Evolutionary conservation across 345 rosid species (phyloP).

Genomic region (Odontarrhena argentea): DNA sequence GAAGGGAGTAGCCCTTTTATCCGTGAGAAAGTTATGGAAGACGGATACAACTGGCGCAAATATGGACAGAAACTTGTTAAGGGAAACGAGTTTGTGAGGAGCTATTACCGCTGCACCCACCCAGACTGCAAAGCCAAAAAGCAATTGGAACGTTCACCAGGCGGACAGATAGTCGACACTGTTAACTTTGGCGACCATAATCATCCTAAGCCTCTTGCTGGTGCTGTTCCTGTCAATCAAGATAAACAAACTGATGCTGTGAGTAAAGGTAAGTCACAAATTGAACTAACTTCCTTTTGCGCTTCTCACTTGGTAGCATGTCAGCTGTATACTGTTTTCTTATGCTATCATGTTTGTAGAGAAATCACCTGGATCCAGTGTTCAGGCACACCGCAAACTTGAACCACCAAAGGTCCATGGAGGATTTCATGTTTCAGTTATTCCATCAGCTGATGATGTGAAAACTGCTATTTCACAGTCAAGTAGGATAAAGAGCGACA

Average conservation of each 20-base stretch:
- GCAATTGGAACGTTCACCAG: conserved; percentile 75
- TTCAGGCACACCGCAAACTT: conserved; percentile 41
- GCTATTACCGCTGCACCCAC: conserved; percentile 89
- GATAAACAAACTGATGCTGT: conserved; percentile 46
- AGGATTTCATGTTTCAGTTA: conserved; percentile 43
- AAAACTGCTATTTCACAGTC: conserved; percentile 50
- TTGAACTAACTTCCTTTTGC: conserved; percentile 1
- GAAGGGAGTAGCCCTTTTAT: conserved; percentile 60
- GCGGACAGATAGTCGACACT: conserved; percentile 66
- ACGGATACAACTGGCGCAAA: conserved; percentile 92
- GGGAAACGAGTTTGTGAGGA: conserved; percentile 87
- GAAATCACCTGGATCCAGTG: conserved; percentile 50
- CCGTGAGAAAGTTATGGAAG: conserved; percentile 78
- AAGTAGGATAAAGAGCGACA: conserved; percentile 49
- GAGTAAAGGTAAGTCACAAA: conserved; percentile 51
- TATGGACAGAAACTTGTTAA: conserved; percentile 93
- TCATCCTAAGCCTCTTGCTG: conserved; percentile 66
- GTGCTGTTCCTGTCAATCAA: conserved; percentile 53
- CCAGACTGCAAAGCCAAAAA: conserved; percentile 82
- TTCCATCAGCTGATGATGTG: conserved; percentile 45
- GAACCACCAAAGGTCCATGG: conserved; percentile 42
- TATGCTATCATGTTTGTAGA: conserved; percentile 44
- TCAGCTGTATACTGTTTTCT: conserved; percentile 21
- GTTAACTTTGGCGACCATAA: conserved; percentile 76
- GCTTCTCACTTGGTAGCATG: conserved; percentile 13